A percentile compares a stretch with the other conserved stretches of the same genome.
Conservation (phyloP, 1,139 yeast genomes). For the Pneumocystis oryctolagi region DNA sequence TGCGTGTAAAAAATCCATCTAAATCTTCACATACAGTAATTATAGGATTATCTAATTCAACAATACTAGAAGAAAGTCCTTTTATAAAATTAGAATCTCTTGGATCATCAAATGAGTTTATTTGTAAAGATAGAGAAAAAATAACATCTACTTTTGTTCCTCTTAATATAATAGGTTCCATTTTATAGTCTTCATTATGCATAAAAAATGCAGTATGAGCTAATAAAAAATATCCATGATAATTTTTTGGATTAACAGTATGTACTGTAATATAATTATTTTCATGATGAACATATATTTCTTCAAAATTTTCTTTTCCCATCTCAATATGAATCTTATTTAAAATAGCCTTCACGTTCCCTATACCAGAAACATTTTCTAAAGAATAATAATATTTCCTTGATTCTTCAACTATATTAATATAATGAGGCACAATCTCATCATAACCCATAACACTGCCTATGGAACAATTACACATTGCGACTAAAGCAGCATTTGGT, state of each 20-base stretch:
- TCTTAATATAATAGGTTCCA: conserved; percentile 46
- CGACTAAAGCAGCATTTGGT: conserved; percentile 86
- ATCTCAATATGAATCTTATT: conserved; percentile 49
- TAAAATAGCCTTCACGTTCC: conserved; percentile 48
- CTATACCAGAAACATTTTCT: conserved; percentile 48
- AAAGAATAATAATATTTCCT: conserved; percentile 38
- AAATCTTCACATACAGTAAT: conserved; percentile 24
- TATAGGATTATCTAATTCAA: conserved; percentile 37
- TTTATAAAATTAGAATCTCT: conserved; percentile 30
- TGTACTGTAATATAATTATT: conserved; percentile 87
- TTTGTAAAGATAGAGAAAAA: conserved; percentile 42
- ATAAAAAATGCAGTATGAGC: conserved; percentile 65
- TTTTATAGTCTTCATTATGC: conserved; percentile 24
- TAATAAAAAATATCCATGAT: conserved; percentile 75
- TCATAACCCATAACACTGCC: conserved; percentile 93
- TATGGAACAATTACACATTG: conserved; percentile 84
- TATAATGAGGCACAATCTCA: conserved; percentile 68
- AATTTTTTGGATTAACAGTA: conserved; percentile 67
- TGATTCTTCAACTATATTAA: conserved; percentile 68
- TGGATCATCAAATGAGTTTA: conserved; percentile 35
- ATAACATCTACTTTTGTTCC: conserved; percentile 53
- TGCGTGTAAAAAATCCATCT: conserved; percentile 30
- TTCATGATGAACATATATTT: conserved; percentile 88
- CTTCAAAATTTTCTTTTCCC: conserved; percentile 58
- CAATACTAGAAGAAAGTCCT: conserved; percentile 53